Percentiles rank a stretch among this genome's conserved stretches.
These are phyloP conservation scores for Tripidium arundinaceum DNA, from an alignment of 202 grass and related monocot genomes.

Conservation along the genomic window DNA sequence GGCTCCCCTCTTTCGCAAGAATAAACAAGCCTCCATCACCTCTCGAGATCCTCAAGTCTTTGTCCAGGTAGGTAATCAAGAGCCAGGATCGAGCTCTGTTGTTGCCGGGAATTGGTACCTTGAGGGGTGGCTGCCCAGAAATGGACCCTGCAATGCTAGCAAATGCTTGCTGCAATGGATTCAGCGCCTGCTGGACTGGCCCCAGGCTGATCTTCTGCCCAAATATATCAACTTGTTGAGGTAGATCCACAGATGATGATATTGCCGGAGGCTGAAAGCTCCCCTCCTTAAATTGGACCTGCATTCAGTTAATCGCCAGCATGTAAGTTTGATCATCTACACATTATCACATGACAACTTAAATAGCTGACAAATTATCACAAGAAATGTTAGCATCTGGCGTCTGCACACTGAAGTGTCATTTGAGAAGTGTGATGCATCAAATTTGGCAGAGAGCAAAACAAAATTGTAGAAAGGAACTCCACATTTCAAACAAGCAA, in stretches of 20 bases:
- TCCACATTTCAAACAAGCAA: neutral
- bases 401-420: neutral
- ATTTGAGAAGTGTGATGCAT: neutral
- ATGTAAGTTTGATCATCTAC: conserved; percentile 19
- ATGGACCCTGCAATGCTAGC: too few relatives aligned
- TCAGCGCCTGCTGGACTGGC: too few relatives aligned
- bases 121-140: too few relatives aligned
- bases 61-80: conserved; percentile 86
- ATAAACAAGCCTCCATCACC: conserved; percentile 86
- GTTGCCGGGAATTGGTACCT: too few relatives aligned
- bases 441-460: neutral
- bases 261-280: too few relatives aligned
- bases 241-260: too few relatives aligned
- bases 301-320: too few relatives aligned
- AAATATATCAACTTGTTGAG: too few relatives aligned
- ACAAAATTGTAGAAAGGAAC: neutral
- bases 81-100: conserved; percentile 69
- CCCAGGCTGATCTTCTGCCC: too few relatives aligned
- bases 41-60: conserved; percentile 87
- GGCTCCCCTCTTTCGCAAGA: conserved; percentile 81
- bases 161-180: too few relatives aligned
- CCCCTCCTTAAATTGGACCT: too few relatives aligned
- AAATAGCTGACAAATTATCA: neutral
- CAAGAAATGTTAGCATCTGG: neutral
- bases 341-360: neutral